Percentiles rank a stretch among this genome's conserved stretches.
These are phyloP conservation scores for Diaporthe capsici DNA, from an alignment of 2,329 filamentous ascomycete genomes.

Conservation along the genomic window DNA sequence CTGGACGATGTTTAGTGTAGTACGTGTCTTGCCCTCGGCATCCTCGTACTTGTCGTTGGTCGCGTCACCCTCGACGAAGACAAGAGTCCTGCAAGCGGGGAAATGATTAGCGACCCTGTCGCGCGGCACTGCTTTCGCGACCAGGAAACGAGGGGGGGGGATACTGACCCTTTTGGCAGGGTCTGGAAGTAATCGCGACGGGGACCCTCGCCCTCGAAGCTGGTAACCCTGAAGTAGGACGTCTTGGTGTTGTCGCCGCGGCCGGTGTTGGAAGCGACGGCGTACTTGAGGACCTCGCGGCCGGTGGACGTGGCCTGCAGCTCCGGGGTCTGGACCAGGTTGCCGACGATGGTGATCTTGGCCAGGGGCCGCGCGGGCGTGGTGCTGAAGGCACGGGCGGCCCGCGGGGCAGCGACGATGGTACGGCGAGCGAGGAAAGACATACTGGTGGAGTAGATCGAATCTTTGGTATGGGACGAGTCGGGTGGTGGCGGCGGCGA, in stretches of 20 bases:
- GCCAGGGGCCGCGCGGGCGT: constrained; percentile 76
- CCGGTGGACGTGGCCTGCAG: constrained; percentile 78
- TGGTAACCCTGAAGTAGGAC: constrained; percentile 87
- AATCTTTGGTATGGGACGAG: constrained; percentile 11
- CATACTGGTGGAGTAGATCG: constrained; percentile 38
- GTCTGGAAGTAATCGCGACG: constrained; percentile 79
- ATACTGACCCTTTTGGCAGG: constrained; percentile 87
- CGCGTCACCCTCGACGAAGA: constrained; percentile 89
- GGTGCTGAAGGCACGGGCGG: constrained; percentile 82
- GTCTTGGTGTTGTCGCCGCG: constrained; percentile 78
- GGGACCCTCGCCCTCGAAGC: constrained; percentile 77
- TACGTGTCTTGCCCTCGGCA: constrained; percentile 77
- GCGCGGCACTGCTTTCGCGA: neutral
- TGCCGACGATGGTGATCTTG: constrained; percentile 88
- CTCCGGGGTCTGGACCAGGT: constrained; percentile 86
- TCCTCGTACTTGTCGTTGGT: constrained; percentile 77
- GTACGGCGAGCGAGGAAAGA: constrained; percentile 45
- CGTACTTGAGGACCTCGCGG: constrained; percentile 82
- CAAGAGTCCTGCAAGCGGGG: constrained; percentile 72
- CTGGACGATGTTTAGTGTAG: constrained; percentile 79
- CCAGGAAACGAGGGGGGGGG: too few relatives aligned
- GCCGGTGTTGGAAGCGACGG: constrained; percentile 79
- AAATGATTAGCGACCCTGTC: constrained; percentile 1
- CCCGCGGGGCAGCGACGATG: constrained; percentile 51
- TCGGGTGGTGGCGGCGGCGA: constrained; percentile 43